Percentiles rank a stretch among this genome's conserved stretches.
phyloP scores from a whole-genome alignment of 225 moss, liverwort and hornwort species.

The Climacium dendroides region DNA sequence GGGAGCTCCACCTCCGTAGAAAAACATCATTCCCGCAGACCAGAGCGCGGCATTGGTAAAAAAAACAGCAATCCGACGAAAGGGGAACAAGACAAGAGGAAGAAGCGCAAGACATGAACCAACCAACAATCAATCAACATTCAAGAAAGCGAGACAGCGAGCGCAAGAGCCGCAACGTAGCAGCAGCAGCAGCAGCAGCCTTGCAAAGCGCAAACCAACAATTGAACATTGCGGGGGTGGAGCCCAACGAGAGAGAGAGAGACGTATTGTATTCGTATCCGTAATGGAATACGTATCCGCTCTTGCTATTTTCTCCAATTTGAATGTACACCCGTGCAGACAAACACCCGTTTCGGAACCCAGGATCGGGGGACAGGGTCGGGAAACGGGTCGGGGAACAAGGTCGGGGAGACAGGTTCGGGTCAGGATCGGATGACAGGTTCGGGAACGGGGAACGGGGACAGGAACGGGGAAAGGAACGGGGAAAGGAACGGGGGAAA shows the following conservation, averaged over 20 bases:
- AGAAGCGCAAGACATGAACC: not conserved
- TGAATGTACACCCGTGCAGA: not conserved
- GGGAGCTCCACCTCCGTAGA: not conserved
- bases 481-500: no score
- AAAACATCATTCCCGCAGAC: not conserved
- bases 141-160: not conserved
- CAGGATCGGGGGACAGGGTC: not conserved
- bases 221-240: not conserved
- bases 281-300: fast-evolving
- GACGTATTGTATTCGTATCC: not conserved
- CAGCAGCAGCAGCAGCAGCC: not conserved
- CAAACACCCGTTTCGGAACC: not conserved
- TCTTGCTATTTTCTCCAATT: not conserved
- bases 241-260: not conserved
- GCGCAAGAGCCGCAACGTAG: not conserved
- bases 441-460: not conserved
- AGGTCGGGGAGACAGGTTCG: fast-evolving
- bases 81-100: not conserved
- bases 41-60: not conserved
- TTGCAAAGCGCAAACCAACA: not conserved
- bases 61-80: not conserved
- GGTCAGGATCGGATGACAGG: not conserved
- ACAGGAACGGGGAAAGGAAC: not conserved
- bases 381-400: not conserved
- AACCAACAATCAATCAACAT: not conserved